Base-by-base conservation (phyloP, 2,329 filamentous ascomycete species). In the Acephala macrosclerotiorum region DNA sequence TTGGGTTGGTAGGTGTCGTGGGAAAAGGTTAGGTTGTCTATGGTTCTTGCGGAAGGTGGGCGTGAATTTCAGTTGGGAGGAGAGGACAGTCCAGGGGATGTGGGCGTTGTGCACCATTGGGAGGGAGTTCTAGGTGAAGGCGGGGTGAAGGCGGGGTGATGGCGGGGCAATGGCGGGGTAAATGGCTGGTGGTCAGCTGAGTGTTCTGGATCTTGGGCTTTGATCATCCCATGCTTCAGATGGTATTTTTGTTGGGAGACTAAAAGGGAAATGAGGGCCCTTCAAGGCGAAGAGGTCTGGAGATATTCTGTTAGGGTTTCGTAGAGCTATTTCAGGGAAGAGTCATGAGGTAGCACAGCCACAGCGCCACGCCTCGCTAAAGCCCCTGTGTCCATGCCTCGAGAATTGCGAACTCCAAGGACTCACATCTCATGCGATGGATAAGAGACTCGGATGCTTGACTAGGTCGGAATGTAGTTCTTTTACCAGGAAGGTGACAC, bases 41-140 rank as follows among this genome's bases (percentile, higher is more conserved):
- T 35, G 2, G 29, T 35, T 4, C 6, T 36, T 35, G 4, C 25
- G 29, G 12, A 26, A 57, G 22, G 26, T 36, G 20, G 26, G 29
- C 16, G 22, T 57, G 12, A 29, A 36, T 35, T 29, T 57, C 3
- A 57, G 26, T 12, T 57, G 53, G 26, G 22, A 9, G 5, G 53
- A 29, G 5, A 57, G 26, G 29, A 57, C 5, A 18, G 53, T 33
- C 53, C 53, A 57, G 3, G 53, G 53, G 53, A 57, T 57, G 53
- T 57, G 53, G 33, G 36, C 38, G 55, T 58, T 58, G 55, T 58
- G 55, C 33, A 29, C 55, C 55, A 58, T 58, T 47, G n/a, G 14
- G 42, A 18, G 42, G 42, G 29, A 5, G 29, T 33, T 33, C 9
- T 47, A n/a, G 42, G 20, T 14, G 42, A 47, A 3, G n/a, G n/a